phyloP scores from a whole-genome alignment of 352 stramenopile genomes.

The Elongisporangium senticosum region DNA sequence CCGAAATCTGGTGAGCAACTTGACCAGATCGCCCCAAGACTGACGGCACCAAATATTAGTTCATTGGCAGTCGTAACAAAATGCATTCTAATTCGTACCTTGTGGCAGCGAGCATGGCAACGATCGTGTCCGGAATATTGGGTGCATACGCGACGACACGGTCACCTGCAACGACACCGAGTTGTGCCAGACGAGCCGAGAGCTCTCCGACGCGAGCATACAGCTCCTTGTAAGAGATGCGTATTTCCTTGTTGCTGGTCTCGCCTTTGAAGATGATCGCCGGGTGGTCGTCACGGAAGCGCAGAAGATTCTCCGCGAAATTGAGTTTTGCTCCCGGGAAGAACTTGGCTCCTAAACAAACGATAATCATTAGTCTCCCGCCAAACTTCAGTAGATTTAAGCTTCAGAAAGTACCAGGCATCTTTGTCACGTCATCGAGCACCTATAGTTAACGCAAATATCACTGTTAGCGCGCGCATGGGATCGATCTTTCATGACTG shows the following conservation, averaged over 20 bases:
- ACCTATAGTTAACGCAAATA: slow-evolving; percentile 11
- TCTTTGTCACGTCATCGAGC: slow-evolving; percentile 58
- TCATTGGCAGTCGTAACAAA: background rate
- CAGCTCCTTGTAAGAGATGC: slow-evolving; percentile 60
- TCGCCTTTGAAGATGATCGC: slow-evolving; percentile 75
- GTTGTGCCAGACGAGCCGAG: slow-evolving; percentile 28
- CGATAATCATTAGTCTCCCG: background rate
- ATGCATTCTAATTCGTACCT: slow-evolving; percentile 14
- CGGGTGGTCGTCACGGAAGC: slow-evolving; percentile 62
- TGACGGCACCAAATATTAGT: slow-evolving; percentile 7
- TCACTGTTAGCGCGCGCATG: no score
- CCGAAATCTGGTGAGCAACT: slow-evolving; percentile 86
- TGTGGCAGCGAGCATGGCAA: slow-evolving; percentile 70
- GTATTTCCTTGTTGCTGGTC: slow-evolving; percentile 48
- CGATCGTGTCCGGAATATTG: slow-evolving; percentile 63
- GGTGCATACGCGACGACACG: slow-evolving; percentile 66
- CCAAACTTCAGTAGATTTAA: background rate
- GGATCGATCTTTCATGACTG: background rate
- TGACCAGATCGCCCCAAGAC: slow-evolving; percentile 63
- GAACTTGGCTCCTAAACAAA: slow-evolving; percentile 46
- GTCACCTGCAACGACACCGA: slow-evolving; percentile 49
- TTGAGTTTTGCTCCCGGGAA: slow-evolving; percentile 61
- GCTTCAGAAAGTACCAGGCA: slow-evolving; percentile 28
- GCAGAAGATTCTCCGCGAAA: slow-evolving; percentile 73
- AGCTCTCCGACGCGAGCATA: slow-evolving; percentile 53